These are phyloP conservation scores for Nakazawaea anatomiae DNA, from an alignment of 805 yeast genomes.

Conservation along the genomic window DNA sequence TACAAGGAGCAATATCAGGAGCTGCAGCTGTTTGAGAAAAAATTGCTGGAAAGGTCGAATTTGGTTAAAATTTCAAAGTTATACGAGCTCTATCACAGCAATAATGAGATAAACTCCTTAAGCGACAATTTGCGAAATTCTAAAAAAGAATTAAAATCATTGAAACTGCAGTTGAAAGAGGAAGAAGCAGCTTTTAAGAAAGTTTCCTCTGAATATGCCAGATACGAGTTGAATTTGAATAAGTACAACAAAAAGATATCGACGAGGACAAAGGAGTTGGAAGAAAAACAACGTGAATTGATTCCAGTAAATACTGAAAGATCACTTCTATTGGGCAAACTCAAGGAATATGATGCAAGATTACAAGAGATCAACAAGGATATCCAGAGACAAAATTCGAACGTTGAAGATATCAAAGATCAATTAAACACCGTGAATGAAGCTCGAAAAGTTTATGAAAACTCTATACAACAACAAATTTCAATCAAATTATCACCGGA, in stretches of 20 bases:
- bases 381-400: slow-evolving; percentile 40
- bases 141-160: slow-evolving; percentile 29
- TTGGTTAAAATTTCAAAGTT: slow-evolving; percentile 46
- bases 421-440: slow-evolving; percentile 42
- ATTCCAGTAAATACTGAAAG: slow-evolving; percentile 61
- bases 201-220: slow-evolving; percentile 36
- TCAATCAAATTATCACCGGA: slow-evolving; percentile 34
- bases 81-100: slow-evolving; percentile 62
- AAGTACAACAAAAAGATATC: slow-evolving; percentile 33
- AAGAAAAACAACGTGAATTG: slow-evolving; percentile 39
- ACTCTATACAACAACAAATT: slow-evolving; percentile 23
- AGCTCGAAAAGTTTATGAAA: slow-evolving; percentile 33
- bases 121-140: slow-evolving; percentile 27
- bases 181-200: slow-evolving; percentile 24
- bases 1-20: slow-evolving; percentile 73
- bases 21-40: slow-evolving; percentile 58
- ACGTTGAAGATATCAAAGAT: slow-evolving; percentile 32
- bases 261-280: slow-evolving; percentile 33
- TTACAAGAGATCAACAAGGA: slow-evolving; percentile 47
- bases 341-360: slow-evolving; percentile 39
- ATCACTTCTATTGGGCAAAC: slow-evolving; percentile 39
- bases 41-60: slow-evolving; percentile 40
- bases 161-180: slow-evolving; percentile 23
- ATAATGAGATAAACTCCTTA: slow-evolving; percentile 31
- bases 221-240: slow-evolving; percentile 34